These are phyloP conservation scores for Colletotrichum sp. DNA, from an alignment of 2,329 filamentous ascomycete species.

Conservation along the genomic window DNA sequence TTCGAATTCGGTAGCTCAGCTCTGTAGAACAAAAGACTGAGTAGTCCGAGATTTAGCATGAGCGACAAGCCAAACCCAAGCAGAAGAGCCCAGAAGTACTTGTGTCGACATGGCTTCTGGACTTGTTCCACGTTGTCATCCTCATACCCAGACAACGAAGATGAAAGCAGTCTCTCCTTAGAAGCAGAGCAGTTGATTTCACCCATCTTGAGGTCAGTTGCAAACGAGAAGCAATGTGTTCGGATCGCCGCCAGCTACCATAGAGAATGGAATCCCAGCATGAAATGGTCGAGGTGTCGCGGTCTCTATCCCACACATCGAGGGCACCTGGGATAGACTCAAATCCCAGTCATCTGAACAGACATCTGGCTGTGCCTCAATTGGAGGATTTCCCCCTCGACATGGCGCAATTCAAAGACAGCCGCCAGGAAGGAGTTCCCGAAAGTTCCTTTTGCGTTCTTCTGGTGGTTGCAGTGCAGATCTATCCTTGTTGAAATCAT, in stretches of 20 bases:
- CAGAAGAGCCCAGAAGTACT: neutral
- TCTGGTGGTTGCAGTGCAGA: neutral
- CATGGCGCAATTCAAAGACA: neutral
- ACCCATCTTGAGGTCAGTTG: neutral
- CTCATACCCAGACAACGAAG: neutral
- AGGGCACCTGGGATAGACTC: neutral
- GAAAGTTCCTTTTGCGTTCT: neutral
- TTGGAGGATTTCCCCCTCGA: too few relatives aligned
- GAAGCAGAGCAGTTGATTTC: neutral
- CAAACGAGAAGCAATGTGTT: neutral
- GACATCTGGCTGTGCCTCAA: neutral
- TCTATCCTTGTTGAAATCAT: neutral
- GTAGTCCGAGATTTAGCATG: neutral
- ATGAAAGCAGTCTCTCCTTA: neutral
- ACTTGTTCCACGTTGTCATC: neutral
- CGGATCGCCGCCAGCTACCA: neutral
- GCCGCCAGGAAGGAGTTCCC: neutral
- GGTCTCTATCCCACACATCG: neutral
- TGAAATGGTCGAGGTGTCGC: neutral
- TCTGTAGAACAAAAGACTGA: neutral
- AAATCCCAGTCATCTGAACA: neutral
- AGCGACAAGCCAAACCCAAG: neutral
- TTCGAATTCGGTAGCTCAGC: too few relatives aligned
- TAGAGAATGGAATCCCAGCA: neutral
- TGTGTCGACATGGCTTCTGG: neutral